Evolutionary conservation across 116 monocot species (phyloP), one percentile per base, ranked within the genome.

Genomic region (Thalassia testudinum): DNA sequence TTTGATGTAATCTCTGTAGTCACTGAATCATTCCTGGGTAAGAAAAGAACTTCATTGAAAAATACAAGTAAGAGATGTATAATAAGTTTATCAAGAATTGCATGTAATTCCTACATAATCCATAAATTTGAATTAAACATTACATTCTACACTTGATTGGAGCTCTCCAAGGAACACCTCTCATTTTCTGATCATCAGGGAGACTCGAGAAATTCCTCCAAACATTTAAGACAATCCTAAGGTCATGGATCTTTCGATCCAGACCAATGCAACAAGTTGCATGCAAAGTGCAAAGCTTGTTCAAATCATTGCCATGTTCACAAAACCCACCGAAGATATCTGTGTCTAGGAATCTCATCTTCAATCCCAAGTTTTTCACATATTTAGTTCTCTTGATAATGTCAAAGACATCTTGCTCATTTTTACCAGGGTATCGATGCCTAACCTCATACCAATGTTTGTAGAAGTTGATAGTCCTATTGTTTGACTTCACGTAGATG

Each of bases 391-490:
- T 1, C 30, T 64, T 64, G 54, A 64, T 64, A 27, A 44, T 7
- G 23, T 64, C 54, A 21, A 64, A 54, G 12, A 64, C 64, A 16
- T 64, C 64, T 29, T 64, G 64, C 3, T 54, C 54, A 14, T 64
- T 16, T 2, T 11, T 26, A 0, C 30, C 43, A 0, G 68, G 68
- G 18, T 53, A 47, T 12, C 24, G 19, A 52, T 43, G 20, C 26
- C 68, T 68, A 7, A 53, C 59, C 0, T 42, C 21, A 45, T 59
- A 53, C 68, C 68, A 68, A 24, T 51, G 47, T 47, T 54, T 68
- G 53, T 68, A 68, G 19, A 68, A 68, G 10, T 45, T 47, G 23
- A 53, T 53, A 19, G 60, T 68, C 22, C 60, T 25, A 6, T 54
- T 59, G 27, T 37, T 60, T 12, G 68, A 68, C 15, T n/a, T 68